These are phyloP conservation scores for Pseudocercospora macadamiae DNA, from an alignment of 2,329 filamentous ascomycete genomes.

Conservation along the genomic window DNA sequence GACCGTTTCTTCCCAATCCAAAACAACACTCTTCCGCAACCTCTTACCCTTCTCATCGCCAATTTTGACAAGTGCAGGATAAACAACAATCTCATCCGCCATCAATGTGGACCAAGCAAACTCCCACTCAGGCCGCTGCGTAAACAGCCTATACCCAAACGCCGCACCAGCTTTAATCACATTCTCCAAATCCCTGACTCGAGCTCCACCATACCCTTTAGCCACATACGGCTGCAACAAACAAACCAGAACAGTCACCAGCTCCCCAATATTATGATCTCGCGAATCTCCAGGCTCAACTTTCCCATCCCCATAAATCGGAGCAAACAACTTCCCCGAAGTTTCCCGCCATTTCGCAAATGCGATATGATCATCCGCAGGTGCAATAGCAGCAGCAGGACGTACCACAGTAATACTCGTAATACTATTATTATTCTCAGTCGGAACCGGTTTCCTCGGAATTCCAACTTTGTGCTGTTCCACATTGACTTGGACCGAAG, in stretches of 20 bases:
- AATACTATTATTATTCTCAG: background rate
- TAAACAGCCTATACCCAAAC: slow-evolving; percentile 26
- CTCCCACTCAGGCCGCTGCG: slow-evolving; percentile 24
- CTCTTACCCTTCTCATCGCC: slow-evolving; percentile 21
- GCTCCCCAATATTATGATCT: slow-evolving; percentile 16
- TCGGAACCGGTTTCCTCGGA: background rate
- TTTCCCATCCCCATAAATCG: slow-evolving; percentile 14
- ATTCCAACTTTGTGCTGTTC: background rate
- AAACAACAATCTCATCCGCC: slow-evolving; percentile 24
- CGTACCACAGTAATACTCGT: background rate
- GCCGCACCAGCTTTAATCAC: slow-evolving; percentile 20
- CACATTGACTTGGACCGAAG: background rate
- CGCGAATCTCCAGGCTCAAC: slow-evolving; percentile 15
- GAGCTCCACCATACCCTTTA: slow-evolving; percentile 17
- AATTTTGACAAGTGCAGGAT: slow-evolving; percentile 24
- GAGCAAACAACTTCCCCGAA: slow-evolving; percentile 14
- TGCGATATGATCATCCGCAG: slow-evolving; percentile 8
- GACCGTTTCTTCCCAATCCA: slow-evolving; percentile 17
- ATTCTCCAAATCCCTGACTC: slow-evolving; percentile 21
- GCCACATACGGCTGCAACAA: slow-evolving; percentile 21
- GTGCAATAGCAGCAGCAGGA: background rate
- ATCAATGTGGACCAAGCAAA: slow-evolving; percentile 25
- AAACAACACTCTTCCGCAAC: slow-evolving; percentile 17
- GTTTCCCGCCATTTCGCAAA: slow-evolving; percentile 23
- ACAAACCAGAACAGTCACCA: slow-evolving; percentile 14